phyloP scores from a whole-genome alignment of 2,329 filamentous ascomycete genomes.

The Coniochaeta pulveracea region DNA sequence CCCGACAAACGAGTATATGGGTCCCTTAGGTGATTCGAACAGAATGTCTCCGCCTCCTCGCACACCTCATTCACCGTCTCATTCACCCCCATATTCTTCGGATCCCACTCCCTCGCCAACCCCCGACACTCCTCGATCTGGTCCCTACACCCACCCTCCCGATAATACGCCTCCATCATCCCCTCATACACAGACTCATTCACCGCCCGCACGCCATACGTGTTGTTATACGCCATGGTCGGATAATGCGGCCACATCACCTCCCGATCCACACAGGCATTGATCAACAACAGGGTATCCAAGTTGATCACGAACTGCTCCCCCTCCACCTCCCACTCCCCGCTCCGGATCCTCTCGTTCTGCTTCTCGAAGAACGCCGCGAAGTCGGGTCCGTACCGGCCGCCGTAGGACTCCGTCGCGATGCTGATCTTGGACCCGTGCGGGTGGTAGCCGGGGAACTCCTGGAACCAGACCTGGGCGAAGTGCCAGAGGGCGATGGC shows the following conservation, averaged over 20 bases:
- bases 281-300: slow-evolving; percentile 41
- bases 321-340: slow-evolving; percentile 24
- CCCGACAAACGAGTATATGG: slow-evolving; percentile 5
- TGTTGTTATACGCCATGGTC: slow-evolving; percentile 31
- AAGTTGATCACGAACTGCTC: slow-evolving; percentile 26
- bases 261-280: slow-evolving; percentile 39
- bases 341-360: slow-evolving; percentile 36
- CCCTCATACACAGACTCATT: slow-evolving; percentile 4
- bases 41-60: slow-evolving; percentile 6
- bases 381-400: slow-evolving; percentile 45
- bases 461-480: slow-evolving; percentile 7
- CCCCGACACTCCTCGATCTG: slow-evolving; percentile 14
- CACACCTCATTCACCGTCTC: slow-evolving; percentile 9
- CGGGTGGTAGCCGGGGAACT: slow-evolving; percentile 37
- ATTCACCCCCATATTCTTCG: slow-evolving; percentile 6
- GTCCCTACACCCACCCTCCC: slow-evolving; percentile 3
- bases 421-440: slow-evolving; percentile 35
- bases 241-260: slow-evolving; percentile 29
- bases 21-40: slow-evolving; percentile 4
- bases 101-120: slow-evolving; percentile 1
- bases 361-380: slow-evolving; percentile 41
- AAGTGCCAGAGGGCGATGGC: slow-evolving; percentile 7
- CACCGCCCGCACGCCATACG: slow-evolving; percentile 13
- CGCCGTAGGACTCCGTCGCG: slow-evolving; percentile 43
- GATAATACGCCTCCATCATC: slow-evolving; percentile 2